A percentile compares a stretch with the other conserved stretches of the same genome.
phyloP scores from a whole-genome alignment of 331 rosid genomes.

The Rosa hybrid region DNA sequence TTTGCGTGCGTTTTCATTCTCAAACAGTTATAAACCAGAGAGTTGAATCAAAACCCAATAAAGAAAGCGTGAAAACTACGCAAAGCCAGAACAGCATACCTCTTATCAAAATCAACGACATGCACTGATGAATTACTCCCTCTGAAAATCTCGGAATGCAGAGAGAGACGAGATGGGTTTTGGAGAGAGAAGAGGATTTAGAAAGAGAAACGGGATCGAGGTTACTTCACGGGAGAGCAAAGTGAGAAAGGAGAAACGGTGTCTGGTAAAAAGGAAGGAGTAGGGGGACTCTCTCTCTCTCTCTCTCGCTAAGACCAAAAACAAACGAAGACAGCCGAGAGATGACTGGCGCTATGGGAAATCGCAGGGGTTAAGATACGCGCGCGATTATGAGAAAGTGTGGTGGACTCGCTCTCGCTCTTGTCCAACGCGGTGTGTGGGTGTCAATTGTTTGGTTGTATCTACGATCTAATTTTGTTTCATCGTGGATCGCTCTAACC shows the following conservation, averaged over 20 bases:
- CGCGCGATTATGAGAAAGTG: conserved; percentile 3
- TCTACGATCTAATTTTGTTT: neutral
- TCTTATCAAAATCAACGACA: neutral
- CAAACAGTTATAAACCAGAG: neutral
- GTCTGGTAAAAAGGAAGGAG: conserved; percentile 10
- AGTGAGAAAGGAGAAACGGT: conserved; percentile 19
- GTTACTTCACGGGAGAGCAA: conserved; percentile 67
- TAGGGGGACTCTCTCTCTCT: too few species aligned
- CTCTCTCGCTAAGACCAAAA: neutral
- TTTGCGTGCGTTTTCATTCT: conserved; percentile 11
- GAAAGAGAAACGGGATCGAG: conserved; percentile 41
- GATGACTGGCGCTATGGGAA: conserved; percentile 13
- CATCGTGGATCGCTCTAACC: neutral
- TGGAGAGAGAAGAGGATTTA: neutral
- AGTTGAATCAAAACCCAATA: conserved; percentile 20
- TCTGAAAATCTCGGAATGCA: conserved; percentile 31
- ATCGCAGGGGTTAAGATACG: conserved; percentile 3
- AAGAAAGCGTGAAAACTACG: conserved; percentile 29
- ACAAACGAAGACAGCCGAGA: conserved; percentile 17
- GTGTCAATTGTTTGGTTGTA: conserved; percentile 36
- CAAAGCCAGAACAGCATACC: conserved; percentile 30
- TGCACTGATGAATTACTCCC: neutral
- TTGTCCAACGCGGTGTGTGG: conserved; percentile 33
- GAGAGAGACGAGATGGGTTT: neutral
- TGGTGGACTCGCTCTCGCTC: conserved; percentile 20